Conservation (phyloP, 2,329 filamentous ascomycete genomes). For the Botrytis tulipae region DNA sequence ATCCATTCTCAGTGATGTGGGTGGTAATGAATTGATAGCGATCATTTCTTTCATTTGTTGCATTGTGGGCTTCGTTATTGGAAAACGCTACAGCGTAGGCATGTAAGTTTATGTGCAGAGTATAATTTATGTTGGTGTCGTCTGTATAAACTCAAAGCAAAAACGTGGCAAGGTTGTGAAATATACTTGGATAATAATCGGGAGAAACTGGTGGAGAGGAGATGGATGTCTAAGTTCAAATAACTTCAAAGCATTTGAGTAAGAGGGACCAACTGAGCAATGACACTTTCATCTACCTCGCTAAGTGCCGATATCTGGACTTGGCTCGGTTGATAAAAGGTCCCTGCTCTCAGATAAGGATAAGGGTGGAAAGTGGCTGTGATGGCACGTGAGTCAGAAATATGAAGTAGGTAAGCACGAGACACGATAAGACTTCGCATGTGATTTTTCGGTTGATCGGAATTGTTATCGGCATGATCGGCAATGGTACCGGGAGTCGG, state of each 20-base stretch:
- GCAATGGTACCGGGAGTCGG: background rate
- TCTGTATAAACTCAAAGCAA: background rate
- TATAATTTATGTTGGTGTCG: background rate
- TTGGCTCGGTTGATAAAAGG: background rate
- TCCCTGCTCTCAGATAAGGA: background rate
- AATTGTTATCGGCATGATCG: background rate
- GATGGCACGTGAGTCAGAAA: background rate
- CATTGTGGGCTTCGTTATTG: slow-evolving; percentile 8
- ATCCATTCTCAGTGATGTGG: slow-evolving; percentile 13
- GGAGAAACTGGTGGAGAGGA: background rate
- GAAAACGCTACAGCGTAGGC: background rate
- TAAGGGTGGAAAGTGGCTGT: background rate
- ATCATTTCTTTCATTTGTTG: background rate
- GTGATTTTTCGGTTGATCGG: background rate
- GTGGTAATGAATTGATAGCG: background rate
- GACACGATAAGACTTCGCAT: background rate
- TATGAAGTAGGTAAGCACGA: background rate
- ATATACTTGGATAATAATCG: background rate
- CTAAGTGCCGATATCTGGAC: background rate
- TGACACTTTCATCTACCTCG: background rate
- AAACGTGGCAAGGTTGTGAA: background rate
- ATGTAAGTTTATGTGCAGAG: background rate
- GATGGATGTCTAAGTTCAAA: background rate
- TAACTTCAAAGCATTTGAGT: background rate
- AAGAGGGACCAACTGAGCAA: background rate